Percentiles rank a stretch among this genome's conserved stretches.
phyloP scores from a whole-genome alignment of 148 eudicot genomes.

The Arbutus unedo region DNA sequence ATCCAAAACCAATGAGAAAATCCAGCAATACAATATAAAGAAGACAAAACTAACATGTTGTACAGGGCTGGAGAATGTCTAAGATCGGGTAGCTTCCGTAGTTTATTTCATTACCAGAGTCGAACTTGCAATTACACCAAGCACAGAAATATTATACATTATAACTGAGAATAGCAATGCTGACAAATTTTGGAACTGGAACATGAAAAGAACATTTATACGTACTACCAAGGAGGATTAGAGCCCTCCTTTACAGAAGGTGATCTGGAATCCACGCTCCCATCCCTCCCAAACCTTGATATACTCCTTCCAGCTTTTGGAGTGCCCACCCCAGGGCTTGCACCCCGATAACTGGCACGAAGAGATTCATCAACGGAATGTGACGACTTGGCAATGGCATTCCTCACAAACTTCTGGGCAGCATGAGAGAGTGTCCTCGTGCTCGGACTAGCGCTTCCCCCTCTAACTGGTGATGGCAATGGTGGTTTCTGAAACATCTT shows the following conservation, averaged over 20 bases:
- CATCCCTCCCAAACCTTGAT: constrained; percentile 68
- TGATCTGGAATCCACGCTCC: constrained; percentile 51
- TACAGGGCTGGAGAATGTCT: background rate
- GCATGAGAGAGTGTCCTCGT: constrained; percentile 74
- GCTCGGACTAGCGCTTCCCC: constrained; percentile 87
- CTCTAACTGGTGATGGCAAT: constrained; percentile 71
- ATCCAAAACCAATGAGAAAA: background rate
- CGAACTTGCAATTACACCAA: constrained; percentile 1
- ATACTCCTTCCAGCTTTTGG: constrained; percentile 77
- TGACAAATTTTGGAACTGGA: background rate
- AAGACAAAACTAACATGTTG: background rate
- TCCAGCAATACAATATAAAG: background rate
- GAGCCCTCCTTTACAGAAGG: constrained; percentile 79
- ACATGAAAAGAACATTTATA: background rate
- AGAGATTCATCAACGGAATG: constrained; percentile 74
- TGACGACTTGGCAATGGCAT: constrained; percentile 80
- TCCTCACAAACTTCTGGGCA: constrained; percentile 86
- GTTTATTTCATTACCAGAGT: background rate
- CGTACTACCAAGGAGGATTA: constrained; percentile 69
- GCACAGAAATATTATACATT: constrained; percentile 5
- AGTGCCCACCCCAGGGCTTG: constrained; percentile 72
- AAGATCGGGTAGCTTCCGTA: background rate
- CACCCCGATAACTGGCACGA: constrained; percentile 89
- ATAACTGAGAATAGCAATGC: constrained; percentile 3
- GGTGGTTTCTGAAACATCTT: constrained; percentile 82